Conservation (phyloP, 2,329 filamentous ascomycete species). For the Alternaria hordeiaustralica region DNA sequence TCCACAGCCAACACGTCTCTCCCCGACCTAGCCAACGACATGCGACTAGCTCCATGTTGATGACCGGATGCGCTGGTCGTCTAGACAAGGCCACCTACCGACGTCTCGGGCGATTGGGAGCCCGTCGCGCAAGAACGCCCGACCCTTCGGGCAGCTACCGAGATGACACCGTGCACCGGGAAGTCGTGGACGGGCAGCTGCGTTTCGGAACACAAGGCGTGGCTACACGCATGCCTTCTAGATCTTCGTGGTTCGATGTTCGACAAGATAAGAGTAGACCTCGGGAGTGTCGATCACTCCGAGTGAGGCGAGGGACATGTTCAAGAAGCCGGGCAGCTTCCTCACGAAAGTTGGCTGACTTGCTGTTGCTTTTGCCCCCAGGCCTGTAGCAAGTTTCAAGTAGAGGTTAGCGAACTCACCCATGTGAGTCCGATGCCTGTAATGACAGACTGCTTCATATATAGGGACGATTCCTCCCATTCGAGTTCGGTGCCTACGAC, state of each 20-base stretch:
- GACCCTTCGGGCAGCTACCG: not conserved
- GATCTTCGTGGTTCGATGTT: not conserved
- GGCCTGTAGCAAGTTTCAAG: not conserved
- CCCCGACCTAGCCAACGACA: not conserved
- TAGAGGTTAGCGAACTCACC: not conserved
- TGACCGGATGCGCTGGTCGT: not conserved
- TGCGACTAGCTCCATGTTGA: not conserved
- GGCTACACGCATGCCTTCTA: not conserved
- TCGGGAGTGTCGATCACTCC: not conserved
- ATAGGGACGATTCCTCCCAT: not conserved
- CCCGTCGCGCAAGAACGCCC: not conserved
- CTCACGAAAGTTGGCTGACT: not conserved
- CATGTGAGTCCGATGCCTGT: not conserved
- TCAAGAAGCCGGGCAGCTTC: not conserved
- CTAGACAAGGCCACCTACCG: not conserved
- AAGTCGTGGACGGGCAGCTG: not conserved
- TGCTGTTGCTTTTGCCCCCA: not conserved
- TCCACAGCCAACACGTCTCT: not conserved
- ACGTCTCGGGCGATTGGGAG: not conserved
- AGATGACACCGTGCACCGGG: not conserved
- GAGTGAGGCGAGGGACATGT: not conserved
- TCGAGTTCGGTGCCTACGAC: too few species aligned
- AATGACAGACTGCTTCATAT: not conserved
- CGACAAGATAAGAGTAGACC: too few species aligned
- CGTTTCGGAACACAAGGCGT: not conserved